These are phyloP conservation scores for Zychaea mexicana DNA, from an alignment of 371 early-diverging fungal genomes.

Conservation along the genomic window DNA sequence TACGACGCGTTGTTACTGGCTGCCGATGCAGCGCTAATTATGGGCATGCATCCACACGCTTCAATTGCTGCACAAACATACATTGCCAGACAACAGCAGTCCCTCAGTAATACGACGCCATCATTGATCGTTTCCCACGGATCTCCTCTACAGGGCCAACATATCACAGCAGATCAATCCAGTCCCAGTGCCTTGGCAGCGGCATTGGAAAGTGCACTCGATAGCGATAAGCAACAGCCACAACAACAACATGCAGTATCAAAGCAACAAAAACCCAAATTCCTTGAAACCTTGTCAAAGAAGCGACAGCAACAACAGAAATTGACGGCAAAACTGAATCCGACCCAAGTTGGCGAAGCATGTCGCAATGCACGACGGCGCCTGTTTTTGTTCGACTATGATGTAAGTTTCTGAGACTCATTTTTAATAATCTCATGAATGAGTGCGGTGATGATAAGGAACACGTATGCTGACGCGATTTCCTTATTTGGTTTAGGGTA, in stretches of 20 bases:
- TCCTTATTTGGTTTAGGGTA: slow-evolving; percentile 58
- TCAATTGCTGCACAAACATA: slow-evolving; percentile 19
- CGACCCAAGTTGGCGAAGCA: slow-evolving; percentile 31
- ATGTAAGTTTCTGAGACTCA: slow-evolving; percentile 59
- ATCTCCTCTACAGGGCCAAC: slow-evolving; percentile 62
- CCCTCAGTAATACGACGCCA: slow-evolving; percentile 37
- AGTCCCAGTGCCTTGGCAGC: background rate
- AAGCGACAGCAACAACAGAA: slow-evolving; percentile 24
- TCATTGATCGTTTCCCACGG: slow-evolving; percentile 9
- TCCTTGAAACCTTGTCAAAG: background rate
- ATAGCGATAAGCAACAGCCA: too few species aligned
- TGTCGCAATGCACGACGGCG: slow-evolving; percentile 60
- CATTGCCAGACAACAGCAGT: slow-evolving; percentile 28
- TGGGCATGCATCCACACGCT: slow-evolving; percentile 51
- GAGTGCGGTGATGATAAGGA: background rate
- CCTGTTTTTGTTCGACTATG: slow-evolving; percentile 83
- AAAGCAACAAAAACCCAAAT: background rate
- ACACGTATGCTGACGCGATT: background rate
- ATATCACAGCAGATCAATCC: slow-evolving; percentile 51
- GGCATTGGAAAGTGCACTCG: background rate
- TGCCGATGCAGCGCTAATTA: slow-evolving; percentile 20
- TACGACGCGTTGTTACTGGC: slow-evolving; percentile 19
- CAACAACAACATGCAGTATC: background rate
- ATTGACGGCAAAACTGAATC: slow-evolving; percentile 58
- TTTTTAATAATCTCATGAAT: background rate